Evolutionary conservation across 2,329 filamentous ascomycete genomes (phyloP), one percentile per base, ranked within the genome.

Genomic region (Claviceps sp.): DNA sequence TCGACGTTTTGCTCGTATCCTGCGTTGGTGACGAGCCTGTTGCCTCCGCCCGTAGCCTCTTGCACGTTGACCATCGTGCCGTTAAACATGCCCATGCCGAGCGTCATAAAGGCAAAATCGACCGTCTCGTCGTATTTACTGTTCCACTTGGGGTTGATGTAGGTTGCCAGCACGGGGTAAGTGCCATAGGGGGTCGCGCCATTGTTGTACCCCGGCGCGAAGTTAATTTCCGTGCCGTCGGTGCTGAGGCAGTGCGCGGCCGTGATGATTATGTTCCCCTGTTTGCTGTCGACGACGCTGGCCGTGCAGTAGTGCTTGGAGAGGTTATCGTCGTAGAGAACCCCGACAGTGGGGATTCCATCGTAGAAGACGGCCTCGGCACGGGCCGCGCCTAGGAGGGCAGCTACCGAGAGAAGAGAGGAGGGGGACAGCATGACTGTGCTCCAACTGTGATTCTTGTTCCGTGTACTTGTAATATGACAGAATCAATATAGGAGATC

Each of bases 91-190:
- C 52, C 52, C 49, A 52, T 54, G 22, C 52, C 54, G 13, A 56
- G 47, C 26, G 39, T 56, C 38, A 56, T 41, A n/a, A 56, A 54
- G 37, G 54, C 54, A 50, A 52, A 56, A 40, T 56, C 54, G 22
- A 51, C 17, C 43, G 30, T 43, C 43, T 54, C 51, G 50, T 52
- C 47, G 30, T 17, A 42, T 40, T 22, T 26, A 5, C 34, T 43
- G 48, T 54, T 52, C 54, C 54, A 56, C 2, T 48, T 14, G 14
- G 34, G 24, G 34, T 51, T 13, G 30, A 56, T 22, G 39, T 54
- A 56, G 7, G 40, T 50, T 2, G 49, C 54, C 14, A 43, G 42
- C 17, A 55, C 54, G 26, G 49, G 49, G 37, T 55, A 55, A 11
- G 54, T 54, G 13, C 54, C 54, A 47, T 55, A 55, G 16, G 54